A percentile compares a stretch with the other conserved stretches of the same genome.
Evolutionary conservation across 75 land plant species (phyloP).

Genomic region (Pinus tabuliformis): DNA sequence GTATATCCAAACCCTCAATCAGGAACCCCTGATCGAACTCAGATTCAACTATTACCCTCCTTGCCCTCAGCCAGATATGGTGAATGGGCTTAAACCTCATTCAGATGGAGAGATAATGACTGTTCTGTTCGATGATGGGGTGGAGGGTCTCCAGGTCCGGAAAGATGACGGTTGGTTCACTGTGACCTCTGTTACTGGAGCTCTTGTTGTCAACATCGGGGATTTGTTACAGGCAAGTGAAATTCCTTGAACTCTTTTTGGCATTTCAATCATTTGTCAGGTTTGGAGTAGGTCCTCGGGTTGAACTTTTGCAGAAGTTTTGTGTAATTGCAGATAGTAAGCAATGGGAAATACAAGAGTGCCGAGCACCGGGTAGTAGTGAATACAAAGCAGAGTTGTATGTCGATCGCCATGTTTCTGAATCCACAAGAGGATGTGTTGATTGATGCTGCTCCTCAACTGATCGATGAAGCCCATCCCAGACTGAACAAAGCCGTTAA

Average conservation of each 20-base stretch:
- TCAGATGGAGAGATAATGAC: conserved; percentile 45
- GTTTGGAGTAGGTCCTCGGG: too few relatives aligned
- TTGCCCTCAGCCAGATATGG: conserved; percentile 45
- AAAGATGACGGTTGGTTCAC: conserved; percentile 30
- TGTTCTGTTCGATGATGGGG: conserved; percentile 42
- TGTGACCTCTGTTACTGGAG: conserved; percentile 11
- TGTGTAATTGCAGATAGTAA: conserved; percentile 22
- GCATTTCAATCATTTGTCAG: not conserved
- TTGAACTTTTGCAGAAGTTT: too few relatives aligned
- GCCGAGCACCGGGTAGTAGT: conserved; percentile 37
- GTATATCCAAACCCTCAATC: not conserved
- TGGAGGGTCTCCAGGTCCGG: conserved; percentile 53
- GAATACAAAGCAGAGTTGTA: conserved; percentile 21
- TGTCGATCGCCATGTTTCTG: conserved; percentile 30
- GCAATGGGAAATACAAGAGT: conserved; percentile 45
- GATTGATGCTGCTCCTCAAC: conserved; percentile 27
- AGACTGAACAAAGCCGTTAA: conserved; percentile 15
- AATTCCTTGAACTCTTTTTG: not conserved
- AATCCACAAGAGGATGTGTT: conserved; percentile 20
- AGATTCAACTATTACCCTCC: conserved; percentile 36
- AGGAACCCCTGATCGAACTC: not conserved
- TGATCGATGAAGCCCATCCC: conserved; percentile 20
- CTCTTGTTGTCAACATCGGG: conserved; percentile 30
- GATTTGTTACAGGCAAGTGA: conserved; percentile 20
- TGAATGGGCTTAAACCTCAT: conserved; percentile 40